phyloP scores from a whole-genome alignment of 169 alveolate species.

The Babesia microti region DNA sequence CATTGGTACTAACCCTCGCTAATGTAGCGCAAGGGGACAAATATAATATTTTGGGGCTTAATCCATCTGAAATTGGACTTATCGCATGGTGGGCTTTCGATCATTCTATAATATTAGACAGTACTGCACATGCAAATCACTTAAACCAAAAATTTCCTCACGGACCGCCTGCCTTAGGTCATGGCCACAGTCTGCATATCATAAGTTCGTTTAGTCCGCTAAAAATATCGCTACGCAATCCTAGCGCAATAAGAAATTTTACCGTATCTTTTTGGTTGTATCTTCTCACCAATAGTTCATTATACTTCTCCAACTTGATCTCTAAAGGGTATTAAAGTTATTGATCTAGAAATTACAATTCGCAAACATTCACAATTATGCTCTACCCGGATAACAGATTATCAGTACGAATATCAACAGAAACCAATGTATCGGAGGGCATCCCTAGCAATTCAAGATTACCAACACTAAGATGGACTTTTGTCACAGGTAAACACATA shows the following conservation, averaged over 20 bases:
- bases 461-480: slow-evolving; percentile 41
- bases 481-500: too few relatives aligned
- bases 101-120: slow-evolving; percentile 28
- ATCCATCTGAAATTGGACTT: slow-evolving; percentile 14
- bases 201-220: too few relatives aligned
- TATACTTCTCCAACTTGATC: slow-evolving; percentile 15
- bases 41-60: slow-evolving; percentile 7
- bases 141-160: slow-evolving; percentile 11
- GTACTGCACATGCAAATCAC: slow-evolving; percentile 43
- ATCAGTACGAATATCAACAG: slow-evolving; percentile 35
- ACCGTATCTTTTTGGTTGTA: slow-evolving; percentile 28
- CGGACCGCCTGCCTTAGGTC: slow-evolving; percentile 52
- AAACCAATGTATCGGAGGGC: slow-evolving; percentile 24
- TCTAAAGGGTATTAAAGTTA: too few relatives aligned
- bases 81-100: slow-evolving; percentile 43
- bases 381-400: slow-evolving; percentile 36
- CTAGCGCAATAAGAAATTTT: too few relatives aligned
- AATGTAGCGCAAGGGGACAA: too few relatives aligned
- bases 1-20: too few relatives aligned
- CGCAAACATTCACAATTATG: slow-evolving; percentile 31
- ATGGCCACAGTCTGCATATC: slow-evolving; percentile 42
- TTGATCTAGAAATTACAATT: slow-evolving; percentile 10
- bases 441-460: slow-evolving; percentile 31
- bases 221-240: too few relatives aligned
- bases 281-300: slow-evolving; percentile 9